phyloP scores from a whole-genome alignment of 352 stramenopile genomes.

The Pythium inflatum region DNA sequence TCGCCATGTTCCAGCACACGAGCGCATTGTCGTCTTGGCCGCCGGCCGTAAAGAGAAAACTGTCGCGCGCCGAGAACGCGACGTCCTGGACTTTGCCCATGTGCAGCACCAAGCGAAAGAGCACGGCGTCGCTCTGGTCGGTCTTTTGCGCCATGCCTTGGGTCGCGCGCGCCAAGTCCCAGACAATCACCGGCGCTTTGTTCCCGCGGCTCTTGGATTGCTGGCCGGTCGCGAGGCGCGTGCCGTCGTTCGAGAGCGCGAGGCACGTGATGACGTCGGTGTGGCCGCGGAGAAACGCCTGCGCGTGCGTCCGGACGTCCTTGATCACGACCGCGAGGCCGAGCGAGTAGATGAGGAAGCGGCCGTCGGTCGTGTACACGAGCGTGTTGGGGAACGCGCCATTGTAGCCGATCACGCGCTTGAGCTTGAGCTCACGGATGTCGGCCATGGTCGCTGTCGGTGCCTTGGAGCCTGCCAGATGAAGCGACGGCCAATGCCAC shows the following conservation, averaged over 20 bases:
- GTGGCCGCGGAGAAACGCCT: conserved; percentile 93
- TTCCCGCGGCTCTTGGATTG: conserved; percentile 93
- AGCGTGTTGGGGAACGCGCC: conserved; percentile 69
- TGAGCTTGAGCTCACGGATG: conserved; percentile 73
- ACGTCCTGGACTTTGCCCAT: conserved; percentile 94
- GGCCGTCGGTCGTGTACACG: conserved; percentile 80
- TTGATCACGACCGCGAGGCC: conserved; percentile 85
- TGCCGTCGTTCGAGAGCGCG: conserved; percentile 90
- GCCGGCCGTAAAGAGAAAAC: conserved; percentile 92
- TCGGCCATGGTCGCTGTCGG: conserved; percentile 49
- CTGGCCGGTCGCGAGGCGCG: conserved; percentile 89
- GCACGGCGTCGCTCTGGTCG: conserved; percentile 71
- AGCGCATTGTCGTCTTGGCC: conserved; percentile 97
- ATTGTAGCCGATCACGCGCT: conserved; percentile 84
- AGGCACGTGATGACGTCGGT: conserved; percentile 94
- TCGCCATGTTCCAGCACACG: conserved; percentile 95
- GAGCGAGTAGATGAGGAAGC: conserved; percentile 87
- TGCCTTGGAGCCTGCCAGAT: neutral
- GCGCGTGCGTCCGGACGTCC: conserved; percentile 70
- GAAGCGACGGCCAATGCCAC: no score
- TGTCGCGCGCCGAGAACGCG: conserved; percentile 88
- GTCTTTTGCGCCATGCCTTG: conserved; percentile 61
- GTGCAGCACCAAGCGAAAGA: conserved; percentile 95
- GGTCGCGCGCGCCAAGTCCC: conserved; percentile 91
- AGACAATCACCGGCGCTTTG: conserved; percentile 94